These are phyloP conservation scores for Helicocarpus griseus DNA, from an alignment of 2,329 filamentous ascomycete species.

Conservation along the genomic window DNA sequence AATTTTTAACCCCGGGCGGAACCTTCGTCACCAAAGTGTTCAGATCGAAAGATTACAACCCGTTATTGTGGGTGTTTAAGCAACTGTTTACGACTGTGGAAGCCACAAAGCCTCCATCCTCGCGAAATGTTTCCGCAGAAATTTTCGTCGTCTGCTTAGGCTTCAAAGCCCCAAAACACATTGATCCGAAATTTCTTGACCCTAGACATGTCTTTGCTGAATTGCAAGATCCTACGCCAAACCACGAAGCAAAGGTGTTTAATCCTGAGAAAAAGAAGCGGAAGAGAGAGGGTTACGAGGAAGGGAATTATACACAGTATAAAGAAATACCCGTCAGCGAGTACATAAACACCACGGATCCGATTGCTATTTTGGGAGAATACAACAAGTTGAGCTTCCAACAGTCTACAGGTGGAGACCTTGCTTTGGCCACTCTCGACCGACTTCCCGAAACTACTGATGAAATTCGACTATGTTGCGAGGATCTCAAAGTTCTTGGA, in stretches of 20 bases:
- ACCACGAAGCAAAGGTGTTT: slow-evolving; percentile 96
- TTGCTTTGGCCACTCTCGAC: slow-evolving; percentile 75
- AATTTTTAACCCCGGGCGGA: slow-evolving; percentile 81
- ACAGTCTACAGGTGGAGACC: slow-evolving; percentile 69
- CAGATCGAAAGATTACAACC: slow-evolving; percentile 92
- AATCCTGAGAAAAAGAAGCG: slow-evolving; percentile 96
- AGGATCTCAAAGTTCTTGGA: slow-evolving; percentile 80
- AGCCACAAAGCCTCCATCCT: slow-evolving; percentile 93
- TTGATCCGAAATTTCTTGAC: slow-evolving; percentile 89
- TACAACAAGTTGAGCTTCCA: slow-evolving; percentile 78
- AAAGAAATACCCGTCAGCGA: slow-evolving; percentile 83
- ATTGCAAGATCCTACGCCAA: slow-evolving; percentile 71
- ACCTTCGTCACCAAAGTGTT: slow-evolving; percentile 98
- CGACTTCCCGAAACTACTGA: slow-evolving; percentile 78
- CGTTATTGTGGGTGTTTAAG: slow-evolving; percentile 92
- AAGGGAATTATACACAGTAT: slow-evolving; percentile 86
- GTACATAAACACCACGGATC: slow-evolving; percentile 88
- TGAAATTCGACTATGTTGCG: slow-evolving; percentile 69
- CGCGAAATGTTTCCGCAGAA: slow-evolving; percentile 91
- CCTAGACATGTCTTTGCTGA: slow-evolving; percentile 86
- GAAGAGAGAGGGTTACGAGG: slow-evolving; percentile 95
- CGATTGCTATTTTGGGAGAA: slow-evolving; percentile 80
- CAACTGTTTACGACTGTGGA: slow-evolving; percentile 93
- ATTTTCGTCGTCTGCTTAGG: slow-evolving; percentile 97
- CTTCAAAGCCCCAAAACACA: slow-evolving; percentile 86